These are phyloP conservation scores for Tetradesmus lagerheimii DNA, from an alignment of 139 green algal genomes.

Conservation along the genomic window DNA sequence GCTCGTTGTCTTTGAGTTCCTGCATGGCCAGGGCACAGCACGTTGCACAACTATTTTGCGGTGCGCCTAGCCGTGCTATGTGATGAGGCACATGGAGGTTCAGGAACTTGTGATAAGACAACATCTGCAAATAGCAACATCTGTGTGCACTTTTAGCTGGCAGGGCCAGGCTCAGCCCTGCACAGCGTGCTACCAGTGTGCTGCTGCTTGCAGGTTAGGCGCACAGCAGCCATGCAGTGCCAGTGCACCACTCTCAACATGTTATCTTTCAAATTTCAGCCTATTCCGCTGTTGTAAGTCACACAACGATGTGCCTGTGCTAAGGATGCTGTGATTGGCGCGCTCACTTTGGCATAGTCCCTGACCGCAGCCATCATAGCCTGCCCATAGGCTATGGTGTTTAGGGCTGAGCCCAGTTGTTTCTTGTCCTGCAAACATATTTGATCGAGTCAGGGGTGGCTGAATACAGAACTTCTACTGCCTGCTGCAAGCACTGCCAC, in stretches of 20 bases:
- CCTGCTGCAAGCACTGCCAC: neutral
- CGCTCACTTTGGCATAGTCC: conserved; percentile 85
- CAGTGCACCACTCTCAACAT: no score
- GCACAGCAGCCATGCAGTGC: neutral
- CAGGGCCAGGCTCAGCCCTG: neutral
- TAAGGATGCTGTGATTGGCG: neutral
- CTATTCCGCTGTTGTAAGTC: neutral
- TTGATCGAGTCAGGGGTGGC: neutral
- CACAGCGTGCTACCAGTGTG: neutral
- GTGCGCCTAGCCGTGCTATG: neutral
- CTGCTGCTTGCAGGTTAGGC: neutral
- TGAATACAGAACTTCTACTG: neutral
- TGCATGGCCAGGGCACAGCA: neutral
- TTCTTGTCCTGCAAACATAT: conserved; percentile 53
- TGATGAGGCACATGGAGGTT: no score
- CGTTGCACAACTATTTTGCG: neutral
- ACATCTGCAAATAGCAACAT: neutral
- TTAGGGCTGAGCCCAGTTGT: conserved; percentile 80
- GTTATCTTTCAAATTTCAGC: neutral
- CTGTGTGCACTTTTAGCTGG: no score
- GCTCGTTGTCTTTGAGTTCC: conserved; percentile 52
- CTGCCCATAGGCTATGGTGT: conserved; percentile 85
- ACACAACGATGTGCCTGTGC: neutral
- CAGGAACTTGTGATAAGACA: neutral
- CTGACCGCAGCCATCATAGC: conserved; percentile 86